Base-by-base conservation (phyloP, 257 asterid species). In the Handroanthus guayacan region DNA sequence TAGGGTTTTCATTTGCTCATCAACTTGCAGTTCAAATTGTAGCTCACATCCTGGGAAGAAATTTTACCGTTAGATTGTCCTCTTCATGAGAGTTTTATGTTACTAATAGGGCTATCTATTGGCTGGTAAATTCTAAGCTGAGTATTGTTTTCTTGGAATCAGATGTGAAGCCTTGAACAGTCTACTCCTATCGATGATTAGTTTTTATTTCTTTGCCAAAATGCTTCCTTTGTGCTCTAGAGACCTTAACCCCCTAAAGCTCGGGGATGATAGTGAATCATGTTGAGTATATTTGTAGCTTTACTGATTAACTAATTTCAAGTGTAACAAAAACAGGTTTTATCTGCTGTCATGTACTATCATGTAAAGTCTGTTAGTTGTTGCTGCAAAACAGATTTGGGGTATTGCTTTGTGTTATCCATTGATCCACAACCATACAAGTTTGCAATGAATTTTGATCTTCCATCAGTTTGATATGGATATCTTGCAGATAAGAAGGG, bases 401-500 rank as follows among this genome's bases (percentile, higher is more conserved):
- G 57, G 17, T 7, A 11, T 8, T 47, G 58, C 6, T 5, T 54
- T 54, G 57, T 17, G 17, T 54, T 25, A 54, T 54, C 61, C 3
- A n/a, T 54, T n/a, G 31, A n/a, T n/a, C 57, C 41, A 51, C 75
- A 18, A 13, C 9, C 60, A 11, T 8, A 8, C 48, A 34, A 68
- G 71, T 38, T 57, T 39, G 5, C 16, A 20, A 4, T 51, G 18
- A 3, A 12, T 17, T 58, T 75, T 18, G 10, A 16, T 54, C 9
- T 52, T 51, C 75, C 62, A 17, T 63, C 17, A 16, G 17, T 10
- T 43, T 75, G 55, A 6, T 75, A 72, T 47, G 20, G 78, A 78
- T 77, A 36, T 76, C 71, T 66, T 81, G 80, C 91, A 92, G 99
- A 92, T 77, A 95, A 89, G 72, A 95, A 88, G 84, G 84, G 72